Evolutionary conservation across 2,329 filamentous ascomycete genomes (phyloP).

Genomic region (Fusarium goolgardi): DNA sequence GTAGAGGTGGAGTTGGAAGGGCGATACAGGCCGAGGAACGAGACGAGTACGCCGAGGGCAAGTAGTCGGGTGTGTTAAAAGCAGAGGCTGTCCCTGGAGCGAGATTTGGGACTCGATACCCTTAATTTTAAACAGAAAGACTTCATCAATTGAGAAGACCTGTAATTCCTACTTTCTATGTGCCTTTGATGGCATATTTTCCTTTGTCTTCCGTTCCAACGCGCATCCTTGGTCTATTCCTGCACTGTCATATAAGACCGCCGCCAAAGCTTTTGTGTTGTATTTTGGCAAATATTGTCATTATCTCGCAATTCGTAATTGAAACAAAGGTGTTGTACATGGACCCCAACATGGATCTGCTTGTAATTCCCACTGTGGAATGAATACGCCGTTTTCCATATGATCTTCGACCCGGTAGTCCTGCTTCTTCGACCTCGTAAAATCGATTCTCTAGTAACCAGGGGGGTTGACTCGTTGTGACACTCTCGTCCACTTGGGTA

Average conservation of each 20-base stretch:
- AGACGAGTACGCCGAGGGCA: constrained; percentile 55
- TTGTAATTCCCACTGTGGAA: constrained; percentile 37
- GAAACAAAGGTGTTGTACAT: constrained; percentile 50
- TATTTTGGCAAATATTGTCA: constrained; percentile 30
- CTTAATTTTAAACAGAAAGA: constrained; percentile 33
- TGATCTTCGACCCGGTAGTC: constrained; percentile 23
- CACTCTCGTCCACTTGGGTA: constrained; percentile 94
- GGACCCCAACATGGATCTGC: constrained; percentile 33
- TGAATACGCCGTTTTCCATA: constrained; percentile 42
- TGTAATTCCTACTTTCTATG: constrained; percentile 18
- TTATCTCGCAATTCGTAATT: constrained; percentile 42
- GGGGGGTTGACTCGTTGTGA: constrained; percentile 94
- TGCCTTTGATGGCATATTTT: constrained; percentile 9
- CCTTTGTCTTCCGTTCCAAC: constrained; percentile 1
- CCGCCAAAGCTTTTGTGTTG: constrained; percentile 14
- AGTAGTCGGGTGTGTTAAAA: constrained; percentile 30
- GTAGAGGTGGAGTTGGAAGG: constrained; percentile 87
- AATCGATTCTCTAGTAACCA: constrained; percentile 76
- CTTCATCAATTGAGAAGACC: constrained; percentile 14
- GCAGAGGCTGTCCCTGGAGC: constrained; percentile 1
- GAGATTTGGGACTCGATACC: constrained; percentile 44
- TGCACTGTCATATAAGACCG: constrained; percentile 32
- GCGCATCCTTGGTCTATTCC: constrained; percentile 37
- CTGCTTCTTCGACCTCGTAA: constrained; percentile 18
- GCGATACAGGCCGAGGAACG: constrained; percentile 70